Percentiles rank a stretch among this genome's conserved stretches.
Conservation (phyloP, 2,329 filamentous ascomycete species). For the Hymenoscyphus occultus region DNA sequence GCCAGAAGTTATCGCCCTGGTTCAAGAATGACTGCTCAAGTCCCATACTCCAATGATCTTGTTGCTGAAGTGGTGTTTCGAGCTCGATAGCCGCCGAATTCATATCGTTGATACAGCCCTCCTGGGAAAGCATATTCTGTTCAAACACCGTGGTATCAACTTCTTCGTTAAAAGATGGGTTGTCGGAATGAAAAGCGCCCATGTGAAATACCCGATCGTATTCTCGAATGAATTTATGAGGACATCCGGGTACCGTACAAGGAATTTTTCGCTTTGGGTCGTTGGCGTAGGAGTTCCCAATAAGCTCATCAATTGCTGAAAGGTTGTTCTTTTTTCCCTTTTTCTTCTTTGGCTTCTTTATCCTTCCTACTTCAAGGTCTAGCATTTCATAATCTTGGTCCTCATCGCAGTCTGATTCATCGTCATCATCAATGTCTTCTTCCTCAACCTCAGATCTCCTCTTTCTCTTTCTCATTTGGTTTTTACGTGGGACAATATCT, state of each 20-base stretch:
- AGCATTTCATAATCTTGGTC: constrained; percentile 17
- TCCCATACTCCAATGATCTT: constrained; percentile 30
- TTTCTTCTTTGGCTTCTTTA: constrained; percentile 11
- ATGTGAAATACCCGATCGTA: constrained; percentile 58
- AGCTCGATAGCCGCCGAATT: background rate
- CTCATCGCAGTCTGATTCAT: constrained; percentile 3
- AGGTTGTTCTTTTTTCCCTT: constrained; percentile 17
- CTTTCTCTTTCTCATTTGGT: constrained; percentile 40
- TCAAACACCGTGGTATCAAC: background rate
- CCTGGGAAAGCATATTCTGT: background rate
- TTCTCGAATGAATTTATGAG: constrained; percentile 53
- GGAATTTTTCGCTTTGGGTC: constrained; percentile 45
- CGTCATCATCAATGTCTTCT: constrained; percentile 1
- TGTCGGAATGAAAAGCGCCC: constrained; percentile 40
- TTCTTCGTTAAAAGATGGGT: background rate
- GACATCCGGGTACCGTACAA: constrained; percentile 50
- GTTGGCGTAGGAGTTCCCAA: constrained; percentile 53
- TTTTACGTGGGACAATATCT: constrained; percentile 40
- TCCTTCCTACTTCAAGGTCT: constrained; percentile 11
- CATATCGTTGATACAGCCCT: background rate
- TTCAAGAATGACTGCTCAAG: constrained; percentile 24
- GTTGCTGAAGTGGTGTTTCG: constrained; percentile 5
- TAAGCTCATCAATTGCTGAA: constrained; percentile 46
- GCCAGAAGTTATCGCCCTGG: constrained; percentile 31
- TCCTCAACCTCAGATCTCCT: constrained; percentile 31